These are phyloP conservation scores for Puccinia brachypodii DNA, from an alignment of 1,284 basidiomycete genomes.

Conservation along the genomic window DNA sequence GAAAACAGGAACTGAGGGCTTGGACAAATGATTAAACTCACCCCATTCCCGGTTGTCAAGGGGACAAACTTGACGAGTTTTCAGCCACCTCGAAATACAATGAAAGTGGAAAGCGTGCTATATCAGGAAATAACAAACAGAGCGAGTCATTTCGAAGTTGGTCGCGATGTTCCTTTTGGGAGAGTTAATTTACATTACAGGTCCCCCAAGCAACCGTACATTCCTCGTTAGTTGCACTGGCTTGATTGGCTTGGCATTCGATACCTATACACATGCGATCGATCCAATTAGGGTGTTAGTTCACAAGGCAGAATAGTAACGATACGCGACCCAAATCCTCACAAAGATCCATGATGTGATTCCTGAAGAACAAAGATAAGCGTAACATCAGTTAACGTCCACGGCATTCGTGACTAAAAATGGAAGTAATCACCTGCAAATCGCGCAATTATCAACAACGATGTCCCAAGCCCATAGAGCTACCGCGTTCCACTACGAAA, in stretches of 20 bases:
- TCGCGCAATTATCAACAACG: conserved; percentile 48
- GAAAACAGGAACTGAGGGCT: background rate
- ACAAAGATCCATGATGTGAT: conserved; percentile 99
- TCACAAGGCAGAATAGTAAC: background rate
- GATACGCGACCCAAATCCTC: conserved; percentile 55
- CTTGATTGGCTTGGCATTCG: conserved; percentile 99
- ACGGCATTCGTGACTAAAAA: background rate
- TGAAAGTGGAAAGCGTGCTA: conserved; percentile 99
- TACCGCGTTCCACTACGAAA: conserved; percentile 47
- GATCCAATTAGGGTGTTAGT: conserved; percentile 48
- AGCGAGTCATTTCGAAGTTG: background rate
- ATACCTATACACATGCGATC: conserved; percentile 84
- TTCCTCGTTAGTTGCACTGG: conserved; percentile 91
- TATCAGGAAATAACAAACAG: background rate
- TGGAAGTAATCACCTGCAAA: conserved; percentile 34
- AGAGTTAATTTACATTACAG: conserved; percentile 74
- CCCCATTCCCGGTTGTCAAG: conserved; percentile 76
- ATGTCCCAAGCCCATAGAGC: conserved; percentile 49
- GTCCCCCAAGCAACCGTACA: conserved; percentile 99
- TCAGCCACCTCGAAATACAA: conserved; percentile 99
- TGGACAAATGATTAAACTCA: background rate
- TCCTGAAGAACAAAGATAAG: conserved; percentile 69
- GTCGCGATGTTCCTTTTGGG: background rate
- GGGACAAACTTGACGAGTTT: conserved; percentile 97
- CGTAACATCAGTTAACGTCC: background rate